A percentile compares a stretch with the other conserved stretches of the same genome.
phyloP scores from a whole-genome alignment of 164 flowering plant genomes.

The Warburgia ugandensis region DNA sequence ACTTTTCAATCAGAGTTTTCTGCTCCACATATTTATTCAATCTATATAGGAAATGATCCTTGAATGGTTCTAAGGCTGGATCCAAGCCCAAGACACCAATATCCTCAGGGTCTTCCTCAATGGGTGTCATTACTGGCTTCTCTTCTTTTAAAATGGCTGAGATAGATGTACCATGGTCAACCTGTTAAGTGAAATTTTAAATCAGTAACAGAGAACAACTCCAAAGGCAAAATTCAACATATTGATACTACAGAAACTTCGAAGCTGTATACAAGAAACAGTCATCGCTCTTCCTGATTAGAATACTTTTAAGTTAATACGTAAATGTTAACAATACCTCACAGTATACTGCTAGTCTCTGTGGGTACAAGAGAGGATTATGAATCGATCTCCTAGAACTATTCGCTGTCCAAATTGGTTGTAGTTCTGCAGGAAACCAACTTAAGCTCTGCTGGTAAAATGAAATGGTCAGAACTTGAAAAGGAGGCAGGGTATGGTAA shows the following conservation, averaged over 20 bases:
- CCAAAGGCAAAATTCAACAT: background rate
- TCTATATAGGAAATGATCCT: slow-evolving; percentile 73
- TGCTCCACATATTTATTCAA: slow-evolving; percentile 51
- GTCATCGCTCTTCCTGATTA: background rate
- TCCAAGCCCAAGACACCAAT: slow-evolving; percentile 52
- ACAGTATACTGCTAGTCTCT: slow-evolving; percentile 14
- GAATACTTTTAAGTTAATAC: background rate
- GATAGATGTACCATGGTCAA: slow-evolving; percentile 21
- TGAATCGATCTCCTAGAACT: slow-evolving; percentile 18
- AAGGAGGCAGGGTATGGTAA: too few relatives aligned
- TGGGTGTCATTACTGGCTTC: slow-evolving; percentile 24
- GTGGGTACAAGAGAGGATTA: slow-evolving; percentile 7
- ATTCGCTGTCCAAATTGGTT: slow-evolving; percentile 7
- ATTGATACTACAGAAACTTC: too few relatives aligned
- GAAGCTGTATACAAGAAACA: background rate
- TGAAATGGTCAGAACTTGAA: too few relatives aligned
- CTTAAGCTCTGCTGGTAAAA: slow-evolving; percentile 9
- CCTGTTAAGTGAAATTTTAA: slow-evolving; percentile 22
- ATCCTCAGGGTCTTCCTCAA: slow-evolving; percentile 41
- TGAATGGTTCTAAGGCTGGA: slow-evolving; percentile 51
- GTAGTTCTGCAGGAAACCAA: slow-evolving; percentile 16
- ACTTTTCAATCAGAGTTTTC: slow-evolving; percentile 52
- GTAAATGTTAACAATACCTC: slow-evolving; percentile 31
- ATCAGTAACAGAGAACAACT: slow-evolving; percentile 1
- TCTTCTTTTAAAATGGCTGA: slow-evolving; percentile 44